Evolutionary conservation across 192 early-diverging fungal species (phyloP).

Genomic region (Coemansia sp.): DNA sequence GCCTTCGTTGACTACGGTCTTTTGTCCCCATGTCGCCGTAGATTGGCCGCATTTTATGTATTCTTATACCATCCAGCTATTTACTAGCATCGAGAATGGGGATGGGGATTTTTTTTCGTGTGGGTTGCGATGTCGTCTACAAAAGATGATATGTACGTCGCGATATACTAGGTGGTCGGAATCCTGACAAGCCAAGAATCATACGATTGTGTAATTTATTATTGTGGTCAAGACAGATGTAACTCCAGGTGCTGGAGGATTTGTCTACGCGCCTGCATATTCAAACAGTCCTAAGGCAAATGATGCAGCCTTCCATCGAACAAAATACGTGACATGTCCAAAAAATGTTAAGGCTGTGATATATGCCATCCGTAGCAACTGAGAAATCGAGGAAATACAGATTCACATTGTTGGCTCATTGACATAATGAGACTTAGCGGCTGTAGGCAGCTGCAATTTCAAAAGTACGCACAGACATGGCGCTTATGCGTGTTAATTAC

Average conservation of each 20-base stretch:
- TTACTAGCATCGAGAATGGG: not conserved
- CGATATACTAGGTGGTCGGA: not conserved
- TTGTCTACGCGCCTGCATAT: not conserved
- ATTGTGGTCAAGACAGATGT: not conserved
- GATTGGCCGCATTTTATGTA: constrained; percentile 7
- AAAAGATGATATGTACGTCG: not conserved
- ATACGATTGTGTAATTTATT: not conserved
- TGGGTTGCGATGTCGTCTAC: not conserved
- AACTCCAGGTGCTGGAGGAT: not conserved
- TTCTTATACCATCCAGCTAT: not conserved
- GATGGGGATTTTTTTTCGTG: not conserved
- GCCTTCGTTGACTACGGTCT: constrained; percentile 1
- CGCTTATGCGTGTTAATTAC: not conserved
- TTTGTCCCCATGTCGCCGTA: constrained; percentile 8
- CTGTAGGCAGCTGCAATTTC: not conserved
- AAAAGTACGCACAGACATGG: not conserved
- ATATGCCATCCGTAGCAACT: not conserved
- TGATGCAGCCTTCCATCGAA: not conserved
- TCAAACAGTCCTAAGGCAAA: not conserved
- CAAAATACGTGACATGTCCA: not conserved
- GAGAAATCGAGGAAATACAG: not conserved
- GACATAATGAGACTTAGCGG: not conserved
- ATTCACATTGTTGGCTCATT: not conserved
- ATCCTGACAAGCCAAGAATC: not conserved
- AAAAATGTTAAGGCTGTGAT: not conserved